Percentiles rank a stretch among this genome's conserved stretches.
Conservation (phyloP, 2,329 filamentous ascomycete species). For the Claviceps pusilla region DNA sequence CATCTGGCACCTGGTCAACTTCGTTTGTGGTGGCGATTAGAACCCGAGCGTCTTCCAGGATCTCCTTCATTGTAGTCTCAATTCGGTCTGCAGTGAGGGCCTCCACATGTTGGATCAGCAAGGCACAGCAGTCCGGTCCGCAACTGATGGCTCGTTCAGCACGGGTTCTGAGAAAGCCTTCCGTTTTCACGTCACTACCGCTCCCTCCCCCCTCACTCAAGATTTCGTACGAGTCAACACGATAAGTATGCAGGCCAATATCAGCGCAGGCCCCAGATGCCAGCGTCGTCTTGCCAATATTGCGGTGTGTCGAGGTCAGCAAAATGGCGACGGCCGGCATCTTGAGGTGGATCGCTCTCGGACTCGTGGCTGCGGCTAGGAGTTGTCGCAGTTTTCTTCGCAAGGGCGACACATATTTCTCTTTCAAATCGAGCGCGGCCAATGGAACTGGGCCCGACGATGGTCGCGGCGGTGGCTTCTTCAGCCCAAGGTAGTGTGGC, state of each 20-base stretch:
- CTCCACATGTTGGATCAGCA: conserved; percentile 83
- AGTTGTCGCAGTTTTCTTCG: conserved; percentile 66
- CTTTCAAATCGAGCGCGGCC: conserved; percentile 30
- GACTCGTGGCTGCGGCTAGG: conserved; percentile 76
- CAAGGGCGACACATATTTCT: conserved; percentile 40
- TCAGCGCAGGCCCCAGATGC: conserved; percentile 68
- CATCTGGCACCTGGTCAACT: conserved; percentile 84
- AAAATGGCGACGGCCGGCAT: conserved; percentile 82
- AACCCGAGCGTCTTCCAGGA: conserved; percentile 65
- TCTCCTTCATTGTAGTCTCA: conserved; percentile 67
- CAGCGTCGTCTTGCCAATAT: conserved; percentile 79
- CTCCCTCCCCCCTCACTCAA: conserved; percentile 73
- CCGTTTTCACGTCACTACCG: conserved; percentile 83
- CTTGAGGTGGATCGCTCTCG: conserved; percentile 69
- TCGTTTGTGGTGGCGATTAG: conserved; percentile 90
- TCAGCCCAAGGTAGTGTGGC: conserved; percentile 78
- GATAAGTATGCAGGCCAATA: conserved; percentile 77
- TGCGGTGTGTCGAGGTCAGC: conserved; percentile 78
- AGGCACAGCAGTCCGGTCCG: conserved; percentile 64
- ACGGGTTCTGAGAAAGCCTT: conserved; percentile 74
- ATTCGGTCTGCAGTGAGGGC: conserved; percentile 85
- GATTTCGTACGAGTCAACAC: conserved; percentile 85
- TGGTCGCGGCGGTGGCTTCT: conserved; percentile 40
- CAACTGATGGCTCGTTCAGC: conserved; percentile 82
- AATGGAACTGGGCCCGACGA: conserved; percentile 22